Base-by-base conservation (phyloP, 345 rosid species). In the Angophora floribunda region DNA sequence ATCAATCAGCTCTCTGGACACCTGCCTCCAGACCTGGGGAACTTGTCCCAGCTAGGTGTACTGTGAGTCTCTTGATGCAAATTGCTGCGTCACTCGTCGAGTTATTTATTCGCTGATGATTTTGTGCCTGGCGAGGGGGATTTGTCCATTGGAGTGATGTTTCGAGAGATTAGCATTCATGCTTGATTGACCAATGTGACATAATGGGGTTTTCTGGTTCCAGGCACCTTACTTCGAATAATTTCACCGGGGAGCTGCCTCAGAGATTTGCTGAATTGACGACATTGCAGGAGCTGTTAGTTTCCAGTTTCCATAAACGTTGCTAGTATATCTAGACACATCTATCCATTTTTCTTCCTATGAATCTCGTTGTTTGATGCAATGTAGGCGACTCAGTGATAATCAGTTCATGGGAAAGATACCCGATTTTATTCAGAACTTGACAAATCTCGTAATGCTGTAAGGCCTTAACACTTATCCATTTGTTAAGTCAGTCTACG, bases 171-270 rank as follows among this genome's bases (percentile, higher is more conserved):
- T 26, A 11, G 30, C 65, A 59, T 59, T 59, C 1, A 11, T 2
- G n/a, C 26, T 26, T 14, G 11, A 28, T 61, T 28, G 0, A 61
- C 4, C 70, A 3, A 6, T 28, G 32, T 12, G 70, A 61, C 12
- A 28, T 15, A 32, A 28, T 28, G 30, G 16, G n/a, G 7, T 12
- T 75, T 86, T n/a, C 24, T 28, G 90, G 63, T 90, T 92, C 4
- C 86, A 96, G 97, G 15, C 32, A 52, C 65, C 59, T 96, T 32
- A 89, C 90, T 87, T 95, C 98, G 6, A 96, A 96, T 90, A 8
- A 89, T 85, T 95, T 96, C 85, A 92, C 45, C 6, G 96, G 94
- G 14, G 90, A 89, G 70, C 75, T 96, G 50, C 97, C 97, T 47
- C 47, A 53, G 8, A 90, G 94, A 89, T 94, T 95, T 45, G 92